Evolutionary conservation across 352 stramenopile genomes (phyloP).

Genomic region (Phytophthora sp.): DNA sequence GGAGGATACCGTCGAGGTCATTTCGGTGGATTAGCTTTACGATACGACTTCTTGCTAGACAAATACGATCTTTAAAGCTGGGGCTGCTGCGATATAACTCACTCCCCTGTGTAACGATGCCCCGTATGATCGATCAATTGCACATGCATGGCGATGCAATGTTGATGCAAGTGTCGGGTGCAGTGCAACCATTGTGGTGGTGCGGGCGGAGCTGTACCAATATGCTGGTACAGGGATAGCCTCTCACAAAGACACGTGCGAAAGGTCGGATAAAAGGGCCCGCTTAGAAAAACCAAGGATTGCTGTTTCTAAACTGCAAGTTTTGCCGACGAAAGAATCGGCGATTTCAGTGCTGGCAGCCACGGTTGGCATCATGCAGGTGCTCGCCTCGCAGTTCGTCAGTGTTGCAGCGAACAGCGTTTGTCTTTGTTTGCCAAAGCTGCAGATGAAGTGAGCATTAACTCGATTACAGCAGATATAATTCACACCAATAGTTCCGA

Average conservation of each 20-base stretch:
- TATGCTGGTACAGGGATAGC: not conserved
- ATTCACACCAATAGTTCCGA: no score
- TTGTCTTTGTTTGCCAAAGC: no score
- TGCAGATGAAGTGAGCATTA: no score
- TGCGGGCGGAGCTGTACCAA: not conserved
- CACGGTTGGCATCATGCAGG: no score
- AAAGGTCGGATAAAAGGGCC: no score
- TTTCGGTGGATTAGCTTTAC: constrained; percentile 29
- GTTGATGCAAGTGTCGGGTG: constrained; percentile 6
- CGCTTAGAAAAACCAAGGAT: no score
- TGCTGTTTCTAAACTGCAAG: constrained; percentile 3
- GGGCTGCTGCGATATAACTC: constrained; percentile 17
- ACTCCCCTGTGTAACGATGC: not conserved
- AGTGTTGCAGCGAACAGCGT: no score
- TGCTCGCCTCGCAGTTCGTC: no score
- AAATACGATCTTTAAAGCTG: constrained; percentile 14
- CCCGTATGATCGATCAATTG: not conserved
- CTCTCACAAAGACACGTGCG: no score
- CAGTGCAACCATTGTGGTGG: constrained; percentile 4
- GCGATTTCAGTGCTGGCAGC: no score
- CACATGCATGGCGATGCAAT: constrained; percentile 2
- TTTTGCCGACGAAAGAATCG: no score
- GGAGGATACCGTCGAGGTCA: constrained; percentile 22
- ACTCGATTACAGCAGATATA: no score
- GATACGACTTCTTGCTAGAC: not conserved